Evolutionary conservation across 495 filamentous ascomycete genomes (phyloP).

Genomic region (Geoglossum glabrum): DNA sequence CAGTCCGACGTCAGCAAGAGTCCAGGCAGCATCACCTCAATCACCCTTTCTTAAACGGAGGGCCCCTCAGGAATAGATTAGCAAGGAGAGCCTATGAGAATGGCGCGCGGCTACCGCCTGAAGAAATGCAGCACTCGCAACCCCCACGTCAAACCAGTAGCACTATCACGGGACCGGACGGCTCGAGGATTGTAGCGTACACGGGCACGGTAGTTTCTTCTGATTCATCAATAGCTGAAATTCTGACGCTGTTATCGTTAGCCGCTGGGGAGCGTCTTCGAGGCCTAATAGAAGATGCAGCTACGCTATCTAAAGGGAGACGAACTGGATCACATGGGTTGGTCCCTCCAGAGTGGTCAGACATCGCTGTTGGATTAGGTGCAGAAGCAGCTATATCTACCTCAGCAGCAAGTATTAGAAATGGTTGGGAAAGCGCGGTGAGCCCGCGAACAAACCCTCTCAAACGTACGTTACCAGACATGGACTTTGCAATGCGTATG

Average conservation of each 20-base stretch:
- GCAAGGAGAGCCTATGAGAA: slow-evolving; percentile 29
- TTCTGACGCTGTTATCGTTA: slow-evolving; percentile 55
- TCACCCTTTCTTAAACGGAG: slow-evolving; percentile 34
- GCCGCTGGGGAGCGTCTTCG: slow-evolving; percentile 51
- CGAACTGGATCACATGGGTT: slow-evolving; percentile 51
- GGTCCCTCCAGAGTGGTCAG: slow-evolving; percentile 47
- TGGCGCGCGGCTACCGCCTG: slow-evolving; percentile 41
- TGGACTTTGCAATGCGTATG: neutral
- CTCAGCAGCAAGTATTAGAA: slow-evolving; percentile 3
- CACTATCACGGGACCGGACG: slow-evolving; percentile 25
- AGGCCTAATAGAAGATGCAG: slow-evolving; percentile 49
- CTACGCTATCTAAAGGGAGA: slow-evolving; percentile 39
- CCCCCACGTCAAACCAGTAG: slow-evolving; percentile 10
- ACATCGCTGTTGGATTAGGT: slow-evolving; percentile 26
- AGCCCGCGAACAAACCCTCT: slow-evolving; percentile 26
- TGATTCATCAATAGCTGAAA: slow-evolving; percentile 47
- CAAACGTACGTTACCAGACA: slow-evolving; percentile 32
- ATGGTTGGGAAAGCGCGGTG: slow-evolving; percentile 17
- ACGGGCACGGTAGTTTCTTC: slow-evolving; percentile 42
- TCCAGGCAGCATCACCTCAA: slow-evolving; percentile 6
- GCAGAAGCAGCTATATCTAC: slow-evolving; percentile 14
- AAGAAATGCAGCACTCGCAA: slow-evolving; percentile 24
- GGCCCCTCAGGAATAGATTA: slow-evolving; percentile 21
- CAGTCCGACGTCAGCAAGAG: slow-evolving; percentile 27
- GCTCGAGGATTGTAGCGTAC: slow-evolving; percentile 27